Percentiles rank a stretch among this genome's conserved stretches.
Evolutionary conservation across 1,284 basidiomycete genomes (phyloP).

Genomic region (Farysia itapuensis): DNA sequence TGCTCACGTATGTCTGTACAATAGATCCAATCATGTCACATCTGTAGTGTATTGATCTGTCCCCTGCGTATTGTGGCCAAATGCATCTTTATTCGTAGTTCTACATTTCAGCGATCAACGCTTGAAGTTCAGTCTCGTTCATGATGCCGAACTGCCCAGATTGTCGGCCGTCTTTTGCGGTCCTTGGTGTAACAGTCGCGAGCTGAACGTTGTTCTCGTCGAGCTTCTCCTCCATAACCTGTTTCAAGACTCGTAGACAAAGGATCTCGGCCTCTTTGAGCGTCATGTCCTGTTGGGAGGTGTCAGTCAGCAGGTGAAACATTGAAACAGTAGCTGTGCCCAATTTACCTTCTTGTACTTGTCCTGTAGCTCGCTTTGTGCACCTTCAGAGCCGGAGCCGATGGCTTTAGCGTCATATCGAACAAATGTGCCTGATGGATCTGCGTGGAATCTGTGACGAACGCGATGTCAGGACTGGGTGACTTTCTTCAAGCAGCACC

Average conservation of each 20-base stretch:
- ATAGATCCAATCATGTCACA: not conserved
- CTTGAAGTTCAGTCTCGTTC: slow-evolving; percentile 50
- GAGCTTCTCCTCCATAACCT: slow-evolving; percentile 99
- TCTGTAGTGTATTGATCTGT: too few species aligned
- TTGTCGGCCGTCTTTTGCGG: slow-evolving; percentile 47
- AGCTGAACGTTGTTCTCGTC: slow-evolving; percentile 98
- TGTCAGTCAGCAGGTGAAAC: not conserved
- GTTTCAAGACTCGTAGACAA: slow-evolving; percentile 87
- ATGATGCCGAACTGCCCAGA: slow-evolving; percentile 56
- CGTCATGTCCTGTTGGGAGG: slow-evolving; percentile 77
- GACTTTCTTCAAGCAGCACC: too few species aligned
- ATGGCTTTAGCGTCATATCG: slow-evolving; percentile 98
- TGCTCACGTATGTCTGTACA: not conserved
- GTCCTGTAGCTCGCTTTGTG: slow-evolving; percentile 94
- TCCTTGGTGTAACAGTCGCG: slow-evolving; percentile 65
- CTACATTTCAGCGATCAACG: slow-evolving; percentile 56
- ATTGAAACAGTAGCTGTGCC: not conserved
- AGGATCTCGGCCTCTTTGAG: slow-evolving; percentile 83
- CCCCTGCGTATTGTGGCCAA: too few species aligned
- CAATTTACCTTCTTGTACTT: slow-evolving; percentile 85
- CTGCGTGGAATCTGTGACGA: slow-evolving; percentile 70
- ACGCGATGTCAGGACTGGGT: not conserved
- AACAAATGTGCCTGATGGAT: slow-evolving; percentile 98
- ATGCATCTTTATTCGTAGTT: too few species aligned
- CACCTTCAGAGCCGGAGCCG: slow-evolving; percentile 95